phyloP scores from a whole-genome alignment of 2,329 filamentous ascomycete genomes.

The Dryadomyces quercivorus region DNA sequence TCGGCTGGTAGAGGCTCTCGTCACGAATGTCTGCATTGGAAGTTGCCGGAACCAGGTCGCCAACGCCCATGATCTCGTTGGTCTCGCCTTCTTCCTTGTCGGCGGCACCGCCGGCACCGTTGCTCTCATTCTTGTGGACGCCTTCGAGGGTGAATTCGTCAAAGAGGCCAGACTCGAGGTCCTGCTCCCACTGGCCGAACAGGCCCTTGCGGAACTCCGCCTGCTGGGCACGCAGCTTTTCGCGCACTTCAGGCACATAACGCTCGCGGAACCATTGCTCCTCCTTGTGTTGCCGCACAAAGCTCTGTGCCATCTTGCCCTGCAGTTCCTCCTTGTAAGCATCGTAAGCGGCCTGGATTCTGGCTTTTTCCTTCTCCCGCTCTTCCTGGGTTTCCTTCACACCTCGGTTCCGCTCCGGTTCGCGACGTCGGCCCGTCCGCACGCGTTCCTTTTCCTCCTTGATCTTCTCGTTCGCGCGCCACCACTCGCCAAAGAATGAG shows the following conservation, averaged over 20 bases:
- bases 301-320: conserved; percentile 71
- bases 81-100: conserved; percentile 96
- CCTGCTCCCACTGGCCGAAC: conserved; percentile 81
- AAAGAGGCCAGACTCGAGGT: conserved; percentile 73
- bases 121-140: conserved; percentile 84
- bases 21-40: conserved; percentile 82
- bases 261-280: conserved; percentile 98
- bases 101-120: conserved; percentile 69
- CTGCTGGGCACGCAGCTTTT: conserved; percentile 61
- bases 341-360: conserved; percentile 61
- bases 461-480: conserved; percentile 69
- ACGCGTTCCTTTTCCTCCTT: conserved; percentile 68
- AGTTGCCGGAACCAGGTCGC: conserved; percentile 73
- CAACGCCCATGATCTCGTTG: conserved; percentile 85
- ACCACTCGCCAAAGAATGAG: conserved; percentile 80
- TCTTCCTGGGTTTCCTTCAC: conserved; percentile 59
- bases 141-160: conserved; percentile 93
- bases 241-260: conserved; percentile 74
- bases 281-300: conserved; percentile 83
- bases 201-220: conserved; percentile 67
- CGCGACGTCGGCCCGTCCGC: conserved; percentile 56
- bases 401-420: conserved; percentile 50
- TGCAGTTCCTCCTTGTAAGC: conserved; percentile 56
- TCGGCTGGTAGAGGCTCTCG: conserved; percentile 78
- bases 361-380: conserved; percentile 64